Base-by-base conservation (phyloP, 2,329 filamentous ascomycete species). In the Myriosclerotinia curreyana region DNA sequence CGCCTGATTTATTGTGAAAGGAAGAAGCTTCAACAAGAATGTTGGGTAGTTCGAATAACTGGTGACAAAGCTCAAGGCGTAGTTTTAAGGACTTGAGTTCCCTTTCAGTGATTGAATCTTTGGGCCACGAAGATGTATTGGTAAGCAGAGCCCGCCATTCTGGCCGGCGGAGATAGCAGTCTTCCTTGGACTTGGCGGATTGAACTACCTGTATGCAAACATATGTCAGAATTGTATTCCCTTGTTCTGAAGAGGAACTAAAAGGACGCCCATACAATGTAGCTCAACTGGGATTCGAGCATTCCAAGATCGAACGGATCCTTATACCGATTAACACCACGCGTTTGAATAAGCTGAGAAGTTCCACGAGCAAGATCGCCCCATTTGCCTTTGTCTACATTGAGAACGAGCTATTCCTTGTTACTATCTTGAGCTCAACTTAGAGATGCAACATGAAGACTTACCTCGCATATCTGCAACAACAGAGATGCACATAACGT, bases 401-500 rank as follows among this genome's bases (percentile, higher is more conserved):
- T 67, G 11, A 68, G 46, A 34, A 49, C 50, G 34, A 68, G 62
- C 68, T 69, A 5, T 48, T 9, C 9, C n/a, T 9, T 7, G 6
- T 63, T 38, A 58, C 22, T 48, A 0, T 53, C 8, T 9, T 2
- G 31, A 14, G 17, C 9, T 5, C 14, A 22, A 38, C 12, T 20
- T 38, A 48, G 1, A 3, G 22, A 2, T 28, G 28, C 20, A 11
- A 15, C 22, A 48, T 6, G 2, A 38, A 38, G 25, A 42, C 65
- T 60, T n/a, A 68, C 66, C 40, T 68, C 66, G 28, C 64, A 67
- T 17, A 67, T 51, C 31, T 69, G 67, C 20, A 69, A 40, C 15
- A 68, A 46, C 36, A 69, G 62, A 15, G 68, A 68, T 22, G 67
- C 66, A 51, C 68, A 69, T 42, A 68, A 44, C 3, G 66, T 66